Base-by-base conservation (phyloP, 441 rosid genomes). In the Aquilaria agallochum region DNA sequence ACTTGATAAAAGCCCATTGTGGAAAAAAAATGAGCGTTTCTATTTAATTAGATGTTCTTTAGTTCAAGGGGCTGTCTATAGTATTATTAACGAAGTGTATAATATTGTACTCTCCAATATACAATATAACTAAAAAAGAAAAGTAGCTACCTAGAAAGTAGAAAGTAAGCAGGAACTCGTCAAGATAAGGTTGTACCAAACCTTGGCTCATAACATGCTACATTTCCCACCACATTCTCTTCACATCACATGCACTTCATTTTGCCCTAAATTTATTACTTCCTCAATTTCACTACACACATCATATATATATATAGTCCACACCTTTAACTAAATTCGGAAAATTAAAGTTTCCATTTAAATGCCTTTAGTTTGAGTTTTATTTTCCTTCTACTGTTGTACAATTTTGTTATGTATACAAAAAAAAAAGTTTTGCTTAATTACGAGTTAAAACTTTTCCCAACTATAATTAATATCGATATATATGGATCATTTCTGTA, bases 221-320 rank as follows among this genome's bases (percentile, higher is more conserved):
- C 60, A 33, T 48, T 64, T 56, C 36, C 60, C 68, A 56, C 40
- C 68, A 55, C 61, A 20, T 20, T 20, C 27, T 20, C 27, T 20
- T 20, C 27, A 20, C 27, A 20, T 20, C 27, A 20, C 46, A 56
- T 20, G 40, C 42, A 11, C 27, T 31, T 54, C 31, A 52, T 10
- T 34, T 50, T 9, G 40, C 44, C 20, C 12, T 33, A 50, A 32
- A 13, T n/a, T 27, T 31, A 46, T 59, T 34, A 3, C 40, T 34
- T 59, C 27, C 3, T 51, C 54, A 11, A 32, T 40, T 27, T 11
- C 13, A 20, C 55, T 50, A 11, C 27, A 20, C 27, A 20, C 27
- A 20, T 20, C 27, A 61, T 15, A 60, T 27, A 15, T 15, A 15
- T 15, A 34, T 56, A 36, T 50, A 7, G 15, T 32, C 10, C 46